These are phyloP conservation scores for Eucalyptus albens DNA, from an alignment of 345 rosid genomes.

Conservation along the genomic window DNA sequence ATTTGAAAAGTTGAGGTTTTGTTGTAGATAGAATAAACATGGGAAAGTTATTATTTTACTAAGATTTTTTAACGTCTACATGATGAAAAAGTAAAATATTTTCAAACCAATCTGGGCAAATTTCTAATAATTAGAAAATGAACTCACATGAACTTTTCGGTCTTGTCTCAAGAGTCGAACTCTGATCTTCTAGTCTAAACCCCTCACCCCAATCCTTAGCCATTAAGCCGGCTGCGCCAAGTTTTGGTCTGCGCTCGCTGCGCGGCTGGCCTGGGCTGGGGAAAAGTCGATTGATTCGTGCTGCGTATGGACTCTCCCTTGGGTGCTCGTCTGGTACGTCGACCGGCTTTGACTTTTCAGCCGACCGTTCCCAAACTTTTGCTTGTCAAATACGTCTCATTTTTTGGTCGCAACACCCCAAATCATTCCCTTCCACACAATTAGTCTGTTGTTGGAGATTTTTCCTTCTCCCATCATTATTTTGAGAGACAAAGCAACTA, in stretches of 20 bases:
- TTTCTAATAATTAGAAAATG: no score
- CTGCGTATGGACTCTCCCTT: neutral
- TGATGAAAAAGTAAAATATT: no score
- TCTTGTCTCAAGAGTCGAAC: neutral
- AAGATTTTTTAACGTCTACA: neutral
- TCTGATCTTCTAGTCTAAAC: neutral
- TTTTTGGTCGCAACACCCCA: neutral
- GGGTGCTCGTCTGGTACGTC: neutral
- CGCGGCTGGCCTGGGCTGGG: neutral
- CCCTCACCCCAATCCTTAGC: neutral
- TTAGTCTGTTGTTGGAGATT: neutral
- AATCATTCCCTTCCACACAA: neutral
- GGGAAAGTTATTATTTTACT: neutral
- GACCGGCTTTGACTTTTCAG: neutral
- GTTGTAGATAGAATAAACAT: neutral
- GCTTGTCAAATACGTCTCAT: neutral
- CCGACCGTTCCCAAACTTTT: neutral
- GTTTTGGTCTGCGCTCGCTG: neutral
- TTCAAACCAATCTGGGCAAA: neutral
- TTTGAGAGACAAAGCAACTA: neutral
- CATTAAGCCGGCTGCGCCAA: accelerated
- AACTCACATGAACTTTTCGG: neutral
- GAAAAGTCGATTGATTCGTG: neutral
- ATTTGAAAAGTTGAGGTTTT: no score
- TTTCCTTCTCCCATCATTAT: neutral